These are phyloP conservation scores for Allantophomopsis cytisporea DNA, from an alignment of 2,329 filamentous ascomycete genomes.

Conservation along the genomic window DNA sequence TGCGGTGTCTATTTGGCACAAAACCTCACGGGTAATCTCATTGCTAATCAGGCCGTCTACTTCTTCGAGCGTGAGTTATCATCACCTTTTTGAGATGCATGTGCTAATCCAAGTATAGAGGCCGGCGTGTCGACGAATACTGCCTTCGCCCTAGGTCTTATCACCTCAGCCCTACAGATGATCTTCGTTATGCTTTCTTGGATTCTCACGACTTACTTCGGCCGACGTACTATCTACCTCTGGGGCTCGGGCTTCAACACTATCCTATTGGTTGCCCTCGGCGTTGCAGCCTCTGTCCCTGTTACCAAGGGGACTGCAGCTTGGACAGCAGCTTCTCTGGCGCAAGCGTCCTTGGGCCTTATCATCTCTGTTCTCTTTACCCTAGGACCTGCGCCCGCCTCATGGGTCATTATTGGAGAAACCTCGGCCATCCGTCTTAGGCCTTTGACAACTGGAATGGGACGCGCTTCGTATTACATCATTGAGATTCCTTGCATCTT, in stretches of 20 bases:
- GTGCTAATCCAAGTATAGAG: neutral
- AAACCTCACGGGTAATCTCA: slow-evolving; percentile 48
- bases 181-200: slow-evolving; percentile 54
- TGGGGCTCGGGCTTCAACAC: slow-evolving; percentile 42
- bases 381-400: slow-evolving; percentile 46
- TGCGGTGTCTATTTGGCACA: slow-evolving; percentile 44
- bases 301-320: slow-evolving; percentile 18
- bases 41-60: slow-evolving; percentile 33
- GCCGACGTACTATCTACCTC: slow-evolving; percentile 50
- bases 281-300: slow-evolving; percentile 40
- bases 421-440: too few species aligned
- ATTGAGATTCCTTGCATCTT: slow-evolving; percentile 55
- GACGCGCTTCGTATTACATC: slow-evolving; percentile 25
- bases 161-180: slow-evolving; percentile 1
- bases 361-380: slow-evolving; percentile 54
- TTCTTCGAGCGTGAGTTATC: slow-evolving; percentile 23
- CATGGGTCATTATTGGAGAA: slow-evolving; percentile 37
- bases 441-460: too few species aligned
- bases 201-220: slow-evolving; percentile 50
- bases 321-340: slow-evolving; percentile 20
- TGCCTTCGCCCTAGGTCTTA: too few species aligned
- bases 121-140: too few species aligned
- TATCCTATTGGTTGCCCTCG: slow-evolving; percentile 39
- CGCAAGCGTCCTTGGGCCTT: slow-evolving; percentile 47
- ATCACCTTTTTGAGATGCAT: neutral